Base-by-base conservation (phyloP, 1,139 yeast genomes). In the Torulaspora pretoriensis region DNA sequence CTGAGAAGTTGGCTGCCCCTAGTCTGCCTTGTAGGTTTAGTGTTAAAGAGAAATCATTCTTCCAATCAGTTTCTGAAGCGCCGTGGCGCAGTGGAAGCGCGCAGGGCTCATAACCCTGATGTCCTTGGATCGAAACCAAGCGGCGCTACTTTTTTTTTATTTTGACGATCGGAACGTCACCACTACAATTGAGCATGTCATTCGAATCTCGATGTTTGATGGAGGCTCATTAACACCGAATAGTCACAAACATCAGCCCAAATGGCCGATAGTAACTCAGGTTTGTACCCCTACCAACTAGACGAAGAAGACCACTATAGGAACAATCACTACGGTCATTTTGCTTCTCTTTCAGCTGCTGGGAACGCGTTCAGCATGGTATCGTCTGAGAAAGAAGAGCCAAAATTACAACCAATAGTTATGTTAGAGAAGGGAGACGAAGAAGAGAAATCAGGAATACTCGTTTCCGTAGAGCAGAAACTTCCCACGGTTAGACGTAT, bases 61-160 rank as follows among this genome's bases (percentile, higher is more conserved):
- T 3, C 5, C 16, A 23, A 17, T 24, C 17, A 10, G 25, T 33
- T 45, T 42, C 29, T 39, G 35, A 40, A 71, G 86, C 87, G 85
- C 81, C 80, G 89, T 85, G 94, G 92, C 95, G 95, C 95, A 86
- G 95, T 81, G 95, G 95, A 84, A 86, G 95, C 95, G 95, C 94
- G 95, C 95, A 83, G 95, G 94, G 94, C 94, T 84, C 94, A 87
- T 88, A 88, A 88, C 96, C 96, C 96, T 86, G 95, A 87, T 83
- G 96, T 86, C 96, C 94, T 81, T 76, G 94, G 96, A 88, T 88
- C 96, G 96, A 88, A 86, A 88, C 96, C 90, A 76, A 82, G 94
- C 92, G 85, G 85, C 94, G 96, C 96, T 87, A 86, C 48, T 54
- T 50, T 57, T 51, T 50, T 52, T 52, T 42, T 44, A 35, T 48